Percentiles rank a stretch among this genome's conserved stretches.
These are phyloP conservation scores for Solanum tacnaense DNA, from an alignment of 257 asterid genomes.

Conservation along the genomic window DNA sequence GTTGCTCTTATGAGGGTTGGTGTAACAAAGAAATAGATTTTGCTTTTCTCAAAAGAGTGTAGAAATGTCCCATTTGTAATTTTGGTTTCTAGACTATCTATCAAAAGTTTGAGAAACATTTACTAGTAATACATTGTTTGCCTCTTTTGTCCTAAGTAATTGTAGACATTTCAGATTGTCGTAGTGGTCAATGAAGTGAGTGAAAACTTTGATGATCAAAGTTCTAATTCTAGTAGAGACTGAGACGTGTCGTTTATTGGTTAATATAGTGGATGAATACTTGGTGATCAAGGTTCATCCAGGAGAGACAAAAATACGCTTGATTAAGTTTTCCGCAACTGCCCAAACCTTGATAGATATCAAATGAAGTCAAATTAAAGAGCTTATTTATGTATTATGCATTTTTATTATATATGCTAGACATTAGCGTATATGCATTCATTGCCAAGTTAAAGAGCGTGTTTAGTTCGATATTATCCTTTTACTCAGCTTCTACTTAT, in stretches of 20 bases:
- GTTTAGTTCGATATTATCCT: too few species aligned
- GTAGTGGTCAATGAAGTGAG: too few species aligned
- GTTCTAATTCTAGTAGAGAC: neutral
- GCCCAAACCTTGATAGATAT: neutral
- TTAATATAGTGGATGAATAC: neutral
- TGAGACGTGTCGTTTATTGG: neutral
- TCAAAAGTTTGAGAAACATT: neutral
- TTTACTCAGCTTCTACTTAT: too few species aligned
- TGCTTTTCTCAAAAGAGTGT: neutral
- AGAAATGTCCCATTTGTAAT: neutral
- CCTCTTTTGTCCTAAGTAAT: neutral
- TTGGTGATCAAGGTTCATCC: neutral
- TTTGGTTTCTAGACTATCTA: neutral
- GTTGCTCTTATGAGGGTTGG: constrained; percentile 76
- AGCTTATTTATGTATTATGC: too few species aligned
- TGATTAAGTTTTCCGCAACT: neutral
- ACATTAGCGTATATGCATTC: neutral
- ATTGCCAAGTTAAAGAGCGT: too few species aligned
- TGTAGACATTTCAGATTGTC: neutral
- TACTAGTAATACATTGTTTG: neutral
- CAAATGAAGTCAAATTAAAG: too few species aligned
- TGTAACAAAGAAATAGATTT: constrained; percentile 29
- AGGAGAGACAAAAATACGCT: neutral
- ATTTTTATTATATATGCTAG: neutral
- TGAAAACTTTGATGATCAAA: neutral